Conservation (phyloP, 1,284 basidiomycete genomes). For the Trichosporon coremiiforme region DNA sequence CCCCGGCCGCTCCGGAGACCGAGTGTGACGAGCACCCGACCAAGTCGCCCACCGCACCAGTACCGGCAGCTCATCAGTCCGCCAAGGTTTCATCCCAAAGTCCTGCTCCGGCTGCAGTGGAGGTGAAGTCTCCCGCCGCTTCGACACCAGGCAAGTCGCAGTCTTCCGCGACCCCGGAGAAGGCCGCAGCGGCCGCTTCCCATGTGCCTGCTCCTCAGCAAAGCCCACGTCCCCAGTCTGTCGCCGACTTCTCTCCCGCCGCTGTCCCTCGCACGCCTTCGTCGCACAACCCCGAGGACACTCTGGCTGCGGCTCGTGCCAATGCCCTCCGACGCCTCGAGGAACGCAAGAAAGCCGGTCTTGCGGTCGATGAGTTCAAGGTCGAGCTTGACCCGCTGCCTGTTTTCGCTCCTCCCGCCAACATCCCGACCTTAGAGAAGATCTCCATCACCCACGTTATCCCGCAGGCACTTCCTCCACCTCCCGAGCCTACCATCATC, state of each 20-base stretch:
- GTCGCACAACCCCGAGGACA: slow-evolving; percentile 39
- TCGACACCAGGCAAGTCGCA: neutral
- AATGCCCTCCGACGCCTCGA: slow-evolving; percentile 50
- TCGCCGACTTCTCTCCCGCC: neutral
- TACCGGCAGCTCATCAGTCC: neutral
- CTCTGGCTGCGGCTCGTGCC: slow-evolving; percentile 48
- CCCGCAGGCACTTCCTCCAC: slow-evolving; percentile 16
- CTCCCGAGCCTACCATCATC: slow-evolving; percentile 17
- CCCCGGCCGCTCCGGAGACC: neutral
- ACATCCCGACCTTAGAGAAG: neutral
- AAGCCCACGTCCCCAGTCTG: neutral
- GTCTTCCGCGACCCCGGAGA: neutral
- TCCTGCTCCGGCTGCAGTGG: neutral
- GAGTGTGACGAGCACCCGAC: neutral
- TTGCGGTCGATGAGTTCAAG: slow-evolving; percentile 23
- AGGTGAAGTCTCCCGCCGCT: neutral
- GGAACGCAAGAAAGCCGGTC: slow-evolving; percentile 42
- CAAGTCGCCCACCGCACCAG: neutral
- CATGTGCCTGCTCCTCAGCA: neutral
- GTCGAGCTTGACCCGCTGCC: slow-evolving; percentile 28
- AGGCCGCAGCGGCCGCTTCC: neutral
- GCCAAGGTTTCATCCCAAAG: neutral
- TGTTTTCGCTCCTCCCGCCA: slow-evolving; percentile 6
- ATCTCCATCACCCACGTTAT: slow-evolving; percentile 8
- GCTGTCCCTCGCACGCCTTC: slow-evolving; percentile 15